Evolutionary conservation across 352 stramenopile species (phyloP), one percentile per base, ranked within the genome.

Genomic region (Phytophthora litchii): DNA sequence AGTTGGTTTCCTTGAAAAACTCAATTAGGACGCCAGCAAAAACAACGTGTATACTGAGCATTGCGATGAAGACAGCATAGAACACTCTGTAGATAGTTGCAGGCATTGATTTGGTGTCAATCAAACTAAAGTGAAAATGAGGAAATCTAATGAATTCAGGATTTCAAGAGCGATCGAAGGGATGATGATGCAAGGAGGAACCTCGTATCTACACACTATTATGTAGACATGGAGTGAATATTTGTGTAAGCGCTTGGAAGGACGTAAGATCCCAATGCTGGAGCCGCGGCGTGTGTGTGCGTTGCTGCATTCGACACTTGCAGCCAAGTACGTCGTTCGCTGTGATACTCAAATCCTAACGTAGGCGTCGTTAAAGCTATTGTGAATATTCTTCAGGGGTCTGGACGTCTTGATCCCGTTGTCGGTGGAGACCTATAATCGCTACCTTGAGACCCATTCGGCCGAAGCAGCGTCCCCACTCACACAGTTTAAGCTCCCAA

Each of bases 401-500:
- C 53, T 92, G 13, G 82, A 92, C 45, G 67, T 92, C 14, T 50
- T 92, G 35, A 85, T 88, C 51, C 82, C 82, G 35, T 55, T 88
- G 35, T 83, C 69, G 10, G 63, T 87, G 21, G 82, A 86, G 62
- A 67, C 59, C 49, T 92, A 92, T 74, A 92, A 92, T 47, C 60
- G 55, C 11, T 78, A 74, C 43, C 60, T 89, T 32, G 70, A 72
- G 3, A 53, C 19, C 5, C 32, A 62, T 20, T 69, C 68, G n/a
- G 64, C 63, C 12, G 67, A 81, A n/a, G 45, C 49, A 13, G 41
- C 58, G n/a, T 61, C 59, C 20, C 44, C 59, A 23, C 60, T 86
- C 17, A 62, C 60, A 40, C 69, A 60, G 16, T 91, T 83, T 54
- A 60, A 80, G 59, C 54, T 91, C 16, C 72, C 75, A 11, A 9